A percentile compares a stretch with the other conserved stretches of the same genome.
These are phyloP conservation scores for Sordariomycetes sp. DNA, from an alignment of 2,329 filamentous ascomycete species.

Conservation along the genomic window DNA sequence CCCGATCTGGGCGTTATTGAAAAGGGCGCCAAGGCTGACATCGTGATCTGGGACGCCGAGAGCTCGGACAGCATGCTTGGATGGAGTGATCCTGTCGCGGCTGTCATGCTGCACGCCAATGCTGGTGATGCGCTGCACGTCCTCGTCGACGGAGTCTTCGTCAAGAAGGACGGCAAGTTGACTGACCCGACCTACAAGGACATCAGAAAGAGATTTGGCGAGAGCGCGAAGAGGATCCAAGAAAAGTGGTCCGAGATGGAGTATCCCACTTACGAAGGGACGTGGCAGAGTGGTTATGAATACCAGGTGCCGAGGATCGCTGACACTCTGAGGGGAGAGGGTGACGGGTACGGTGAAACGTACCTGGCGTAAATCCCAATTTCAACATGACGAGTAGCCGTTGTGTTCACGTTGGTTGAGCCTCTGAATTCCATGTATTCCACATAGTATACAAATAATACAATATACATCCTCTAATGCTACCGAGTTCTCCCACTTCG, in stretches of 20 bases:
- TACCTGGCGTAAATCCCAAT: not conserved
- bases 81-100: slow-evolving; percentile 46
- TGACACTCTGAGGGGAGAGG: slow-evolving; percentile 3
- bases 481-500: not conserved
- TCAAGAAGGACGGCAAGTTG: slow-evolving; percentile 34
- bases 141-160: slow-evolving; percentile 36
- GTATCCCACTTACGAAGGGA: slow-evolving; percentile 2
- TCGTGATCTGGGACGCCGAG: slow-evolving; percentile 41
- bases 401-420: no score
- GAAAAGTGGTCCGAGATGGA: slow-evolving; percentile 1
- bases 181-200: slow-evolving; percentile 10
- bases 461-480: not conserved
- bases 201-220: slow-evolving; percentile 2
- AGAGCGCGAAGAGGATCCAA: slow-evolving; percentile 6
- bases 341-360: slow-evolving; percentile 4
- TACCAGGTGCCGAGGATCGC: not conserved
- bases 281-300: not conserved
- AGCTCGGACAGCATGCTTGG: slow-evolving; percentile 38
- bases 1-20: slow-evolving; percentile 39
- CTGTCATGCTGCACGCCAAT: slow-evolving; percentile 44
- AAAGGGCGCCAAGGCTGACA: slow-evolving; percentile 42
- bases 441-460: no score
- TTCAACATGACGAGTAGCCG: no score
- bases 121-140: slow-evolving; percentile 43
- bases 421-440: no score